These are phyloP conservation scores for Backusella parvicylindrica DNA, from an alignment of 192 early-diverging fungal genomes.

Conservation along the genomic window DNA sequence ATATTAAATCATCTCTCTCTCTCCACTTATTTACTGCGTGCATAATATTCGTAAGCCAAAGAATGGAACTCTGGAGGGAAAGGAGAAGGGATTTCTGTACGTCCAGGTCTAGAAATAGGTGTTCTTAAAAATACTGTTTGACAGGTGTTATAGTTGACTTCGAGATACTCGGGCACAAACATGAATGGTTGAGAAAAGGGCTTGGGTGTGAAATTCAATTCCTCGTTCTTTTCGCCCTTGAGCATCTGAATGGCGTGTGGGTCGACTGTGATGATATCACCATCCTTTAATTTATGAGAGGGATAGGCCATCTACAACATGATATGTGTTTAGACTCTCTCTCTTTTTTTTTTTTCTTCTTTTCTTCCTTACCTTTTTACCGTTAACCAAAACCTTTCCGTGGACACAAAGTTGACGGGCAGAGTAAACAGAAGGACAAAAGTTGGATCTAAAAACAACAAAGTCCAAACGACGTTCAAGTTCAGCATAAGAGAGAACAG, in stretches of 20 bases:
- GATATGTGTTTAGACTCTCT: background rate
- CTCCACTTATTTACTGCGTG: conserved; percentile 32
- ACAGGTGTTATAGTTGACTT: conserved; percentile 96
- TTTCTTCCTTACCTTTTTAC: conserved; percentile 59
- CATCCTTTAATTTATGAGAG: conserved; percentile 75
- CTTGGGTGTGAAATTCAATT: conserved; percentile 59
- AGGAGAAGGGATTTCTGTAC: conserved; percentile 92
- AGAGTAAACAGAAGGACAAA: conserved; percentile 82
- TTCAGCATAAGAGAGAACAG: conserved; percentile 80
- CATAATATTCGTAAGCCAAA: conserved; percentile 92
- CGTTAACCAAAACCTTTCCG: conserved; percentile 92
- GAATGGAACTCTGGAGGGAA: conserved; percentile 88
- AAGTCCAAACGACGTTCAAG: conserved; percentile 92
- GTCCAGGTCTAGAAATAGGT: conserved; percentile 81
- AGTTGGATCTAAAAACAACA: conserved; percentile 89
- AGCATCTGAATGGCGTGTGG: conserved; percentile 68
- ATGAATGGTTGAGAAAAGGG: conserved; percentile 90
- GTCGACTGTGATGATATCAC: conserved; percentile 84
- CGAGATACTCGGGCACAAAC: conserved; percentile 95
- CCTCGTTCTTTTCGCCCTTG: conserved; percentile 47
- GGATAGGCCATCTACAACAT: conserved; percentile 63
- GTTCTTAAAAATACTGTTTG: conserved; percentile 82
- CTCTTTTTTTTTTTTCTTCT: background rate
- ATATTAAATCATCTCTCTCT: background rate
- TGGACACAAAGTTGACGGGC: conserved; percentile 80